A percentile compares a stretch with the other conserved stretches of the same genome.
These are phyloP conservation scores for Cladophialophora exuberans DNA, from an alignment of 2,329 filamentous ascomycete species.

Conservation along the genomic window DNA sequence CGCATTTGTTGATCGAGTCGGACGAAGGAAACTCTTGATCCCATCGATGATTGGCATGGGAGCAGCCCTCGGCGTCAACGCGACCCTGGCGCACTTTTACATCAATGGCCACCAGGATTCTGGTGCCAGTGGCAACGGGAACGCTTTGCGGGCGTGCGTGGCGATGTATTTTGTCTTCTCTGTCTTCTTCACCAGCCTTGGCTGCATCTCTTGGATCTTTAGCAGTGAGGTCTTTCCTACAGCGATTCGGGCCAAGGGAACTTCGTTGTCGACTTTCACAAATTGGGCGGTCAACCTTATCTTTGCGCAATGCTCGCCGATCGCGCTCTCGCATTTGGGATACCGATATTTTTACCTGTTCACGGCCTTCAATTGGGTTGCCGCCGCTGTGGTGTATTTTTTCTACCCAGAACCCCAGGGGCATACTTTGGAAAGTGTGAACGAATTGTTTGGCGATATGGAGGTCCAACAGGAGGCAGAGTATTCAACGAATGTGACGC, in stretches of 20 bases:
- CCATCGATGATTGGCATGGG: conserved; percentile 49
- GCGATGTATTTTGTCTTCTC: conserved; percentile 54
- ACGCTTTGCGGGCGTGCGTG: conserved; percentile 49
- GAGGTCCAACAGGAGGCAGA: neutral
- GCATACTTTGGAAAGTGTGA: conserved; percentile 39
- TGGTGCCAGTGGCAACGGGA: conserved; percentile 31
- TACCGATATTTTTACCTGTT: conserved; percentile 57
- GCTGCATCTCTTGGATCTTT: conserved; percentile 53
- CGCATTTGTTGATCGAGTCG: conserved; percentile 50
- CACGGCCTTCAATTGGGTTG: conserved; percentile 53
- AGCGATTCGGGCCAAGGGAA: conserved; percentile 47
- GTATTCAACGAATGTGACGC: neutral
- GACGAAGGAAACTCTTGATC: conserved; percentile 54
- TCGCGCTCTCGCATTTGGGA: conserved; percentile 46
- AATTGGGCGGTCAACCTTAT: conserved; percentile 53
- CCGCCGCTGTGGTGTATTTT: conserved; percentile 40
- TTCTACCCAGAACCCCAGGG: conserved; percentile 41
- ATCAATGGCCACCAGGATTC: conserved; percentile 35
- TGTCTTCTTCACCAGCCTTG: conserved; percentile 48
- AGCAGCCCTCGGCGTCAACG: conserved; percentile 45
- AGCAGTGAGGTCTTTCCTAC: conserved; percentile 53
- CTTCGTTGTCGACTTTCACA: conserved; percentile 49
- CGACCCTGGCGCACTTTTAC: conserved; percentile 44
- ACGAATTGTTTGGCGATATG: conserved; percentile 36
- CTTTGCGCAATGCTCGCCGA: conserved; percentile 55